phyloP scores from a whole-genome alignment of 2,329 filamentous ascomycete species.

The Phoma sp. region DNA sequence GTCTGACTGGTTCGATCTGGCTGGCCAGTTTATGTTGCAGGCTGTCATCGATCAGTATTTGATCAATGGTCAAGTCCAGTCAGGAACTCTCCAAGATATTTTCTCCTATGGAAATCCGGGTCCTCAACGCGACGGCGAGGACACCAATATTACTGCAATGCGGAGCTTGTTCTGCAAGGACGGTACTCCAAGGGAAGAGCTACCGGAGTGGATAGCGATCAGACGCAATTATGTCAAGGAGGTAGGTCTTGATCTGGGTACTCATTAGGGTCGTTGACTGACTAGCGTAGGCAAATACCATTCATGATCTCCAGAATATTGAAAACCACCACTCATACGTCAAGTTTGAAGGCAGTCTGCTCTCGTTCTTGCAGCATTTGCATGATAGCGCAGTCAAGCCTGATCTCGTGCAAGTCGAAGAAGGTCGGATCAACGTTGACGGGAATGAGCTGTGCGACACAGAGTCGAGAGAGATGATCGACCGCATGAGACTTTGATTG shows the following conservation, averaged over 20 bases:
- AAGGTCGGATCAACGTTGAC: constrained; percentile 50
- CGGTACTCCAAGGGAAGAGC: constrained; percentile 34
- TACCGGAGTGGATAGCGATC: constrained; percentile 48
- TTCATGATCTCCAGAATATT: constrained; percentile 27
- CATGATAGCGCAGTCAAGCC: constrained; percentile 55
- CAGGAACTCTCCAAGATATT: constrained; percentile 51
- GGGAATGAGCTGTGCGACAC: constrained; percentile 39
- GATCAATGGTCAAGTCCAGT: constrained; percentile 46
- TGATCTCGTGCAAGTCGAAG: constrained; percentile 61
- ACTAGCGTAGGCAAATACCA: neutral
- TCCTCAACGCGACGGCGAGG: constrained; percentile 30
- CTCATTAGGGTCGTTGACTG: no score
- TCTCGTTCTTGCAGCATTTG: constrained; percentile 54
- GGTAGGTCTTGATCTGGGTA: constrained; percentile 15
- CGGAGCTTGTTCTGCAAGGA: constrained; percentile 47
- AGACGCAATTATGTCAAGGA: constrained; percentile 44
- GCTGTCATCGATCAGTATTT: constrained; percentile 59
- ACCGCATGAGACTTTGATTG: constrained; percentile 35
- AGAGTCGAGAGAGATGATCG: constrained; percentile 43
- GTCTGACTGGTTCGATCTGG: constrained; percentile 55
- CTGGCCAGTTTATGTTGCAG: constrained; percentile 59
- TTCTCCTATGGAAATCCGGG: constrained; percentile 56
- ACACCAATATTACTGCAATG: constrained; percentile 39
- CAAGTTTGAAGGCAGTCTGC: constrained; percentile 51
- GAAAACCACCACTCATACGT: constrained; percentile 43